Conservation (phyloP, 257 asterid species). For the Vinca minor region DNA sequence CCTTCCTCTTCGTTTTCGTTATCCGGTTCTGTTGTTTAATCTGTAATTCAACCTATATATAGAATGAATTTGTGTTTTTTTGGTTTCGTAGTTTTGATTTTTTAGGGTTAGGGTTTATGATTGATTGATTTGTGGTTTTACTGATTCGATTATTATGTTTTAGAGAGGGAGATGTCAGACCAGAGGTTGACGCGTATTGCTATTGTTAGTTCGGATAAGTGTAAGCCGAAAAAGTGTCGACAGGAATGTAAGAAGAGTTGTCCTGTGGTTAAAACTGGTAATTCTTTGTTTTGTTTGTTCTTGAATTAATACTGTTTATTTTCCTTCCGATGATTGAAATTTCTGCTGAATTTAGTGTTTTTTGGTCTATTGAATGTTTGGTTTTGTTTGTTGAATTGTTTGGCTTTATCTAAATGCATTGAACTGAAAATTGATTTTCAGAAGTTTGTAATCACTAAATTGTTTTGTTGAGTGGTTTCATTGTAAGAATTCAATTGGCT, state of each 20-base stretch:
- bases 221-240: conserved; percentile 92
- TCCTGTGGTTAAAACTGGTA: conserved; percentile 93
- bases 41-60: neutral
- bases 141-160: neutral
- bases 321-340: too few relatives aligned
- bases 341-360: neutral
- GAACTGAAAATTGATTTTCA: neutral
- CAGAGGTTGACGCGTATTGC: conserved; percentile 94
- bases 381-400: neutral
- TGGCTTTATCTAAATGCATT: neutral
- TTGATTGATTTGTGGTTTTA: conserved; percentile 1
- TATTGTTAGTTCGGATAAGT: conserved; percentile 82
- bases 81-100: neutral
- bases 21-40: neutral
- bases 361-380: neutral
- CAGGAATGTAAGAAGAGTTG: conserved; percentile 95
- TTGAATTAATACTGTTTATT: neutral
- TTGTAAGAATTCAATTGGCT: too few relatives aligned
- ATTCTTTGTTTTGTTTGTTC: neutral
- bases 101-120: neutral
- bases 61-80: neutral
- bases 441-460: too few relatives aligned
- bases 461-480: too few relatives aligned
- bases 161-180: conserved; percentile 72
- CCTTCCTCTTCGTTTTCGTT: neutral